phyloP scores from a whole-genome alignment of 1,139 yeast species.

The Kodamaea derodonti region DNA sequence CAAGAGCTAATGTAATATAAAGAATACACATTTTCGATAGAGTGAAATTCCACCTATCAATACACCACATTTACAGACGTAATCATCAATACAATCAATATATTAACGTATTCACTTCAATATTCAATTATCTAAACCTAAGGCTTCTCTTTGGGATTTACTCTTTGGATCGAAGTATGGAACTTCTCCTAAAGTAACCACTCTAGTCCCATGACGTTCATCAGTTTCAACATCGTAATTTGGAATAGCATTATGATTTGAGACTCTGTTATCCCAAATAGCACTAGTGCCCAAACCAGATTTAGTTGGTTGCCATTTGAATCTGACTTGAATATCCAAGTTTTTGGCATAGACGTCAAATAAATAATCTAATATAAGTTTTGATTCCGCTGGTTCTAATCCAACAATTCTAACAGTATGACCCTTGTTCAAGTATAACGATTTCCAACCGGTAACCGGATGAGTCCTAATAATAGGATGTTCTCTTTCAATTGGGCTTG shows the following conservation, averaged over 20 bases:
- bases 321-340: conserved; percentile 42
- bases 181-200: conserved; percentile 18
- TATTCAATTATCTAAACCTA: conserved; percentile 12
- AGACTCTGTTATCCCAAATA: conserved; percentile 21
- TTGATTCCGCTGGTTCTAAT: conserved; percentile 38
- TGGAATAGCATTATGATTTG: conserved; percentile 18
- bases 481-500: conserved; percentile 36
- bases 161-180: conserved; percentile 18
- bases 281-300: conserved; percentile 19
- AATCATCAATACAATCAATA: too few relatives aligned
- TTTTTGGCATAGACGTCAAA: conserved; percentile 39
- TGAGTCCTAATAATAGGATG: conserved; percentile 50
- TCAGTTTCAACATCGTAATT: conserved; percentile 15
- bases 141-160: conserved; percentile 19
- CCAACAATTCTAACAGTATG: conserved; percentile 44
- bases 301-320: conserved; percentile 42
- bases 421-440: conserved; percentile 41
- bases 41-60: too few relatives aligned
- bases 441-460: conserved; percentile 54
- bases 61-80: too few relatives aligned
- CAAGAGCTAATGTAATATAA: too few relatives aligned
- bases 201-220: conserved; percentile 19
- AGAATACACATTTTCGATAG: too few relatives aligned
- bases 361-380: conserved; percentile 34
- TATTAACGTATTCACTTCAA: too few relatives aligned